phyloP scores from a whole-genome alignment of 441 rosid species.

The Gossypium laxum region DNA sequence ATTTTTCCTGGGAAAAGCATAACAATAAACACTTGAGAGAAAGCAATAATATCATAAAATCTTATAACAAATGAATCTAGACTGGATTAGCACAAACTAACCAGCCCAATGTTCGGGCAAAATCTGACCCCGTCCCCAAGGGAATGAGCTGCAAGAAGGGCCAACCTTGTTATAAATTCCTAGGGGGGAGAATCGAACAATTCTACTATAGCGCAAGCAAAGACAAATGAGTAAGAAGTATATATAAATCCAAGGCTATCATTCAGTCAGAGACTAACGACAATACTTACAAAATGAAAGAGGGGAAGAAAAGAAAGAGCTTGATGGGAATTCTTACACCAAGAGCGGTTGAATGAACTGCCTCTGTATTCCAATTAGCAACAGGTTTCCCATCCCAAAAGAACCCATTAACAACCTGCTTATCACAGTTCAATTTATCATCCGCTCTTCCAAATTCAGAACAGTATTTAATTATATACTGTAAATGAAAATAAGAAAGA shows the following conservation, averaged over 20 bases:
- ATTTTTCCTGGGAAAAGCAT: constrained; percentile 48
- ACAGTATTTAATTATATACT: neutral
- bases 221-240: neutral
- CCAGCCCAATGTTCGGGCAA: constrained; percentile 91
- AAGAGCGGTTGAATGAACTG: constrained; percentile 61
- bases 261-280: neutral
- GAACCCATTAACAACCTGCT: constrained; percentile 91
- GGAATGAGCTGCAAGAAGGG: constrained; percentile 65
- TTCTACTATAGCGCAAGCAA: neutral
- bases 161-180: constrained; percentile 17
- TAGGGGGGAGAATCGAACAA: neutral
- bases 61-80: constrained; percentile 9
- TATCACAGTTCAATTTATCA: constrained; percentile 1
- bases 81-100: constrained; percentile 33
- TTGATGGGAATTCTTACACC: constrained; percentile 60
- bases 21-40: constrained; percentile 7
- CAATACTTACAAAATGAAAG: neutral
- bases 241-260: neutral
- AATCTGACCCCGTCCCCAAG: constrained; percentile 93
- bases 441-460: neutral
- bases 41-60: constrained; percentile 6
- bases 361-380: constrained; percentile 34
- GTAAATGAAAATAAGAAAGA: neutral
- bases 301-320: neutral
- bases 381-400: constrained; percentile 76